phyloP scores from a whole-genome alignment of 2,329 filamentous ascomycete genomes.

The Cordyceps militaris region DNA sequence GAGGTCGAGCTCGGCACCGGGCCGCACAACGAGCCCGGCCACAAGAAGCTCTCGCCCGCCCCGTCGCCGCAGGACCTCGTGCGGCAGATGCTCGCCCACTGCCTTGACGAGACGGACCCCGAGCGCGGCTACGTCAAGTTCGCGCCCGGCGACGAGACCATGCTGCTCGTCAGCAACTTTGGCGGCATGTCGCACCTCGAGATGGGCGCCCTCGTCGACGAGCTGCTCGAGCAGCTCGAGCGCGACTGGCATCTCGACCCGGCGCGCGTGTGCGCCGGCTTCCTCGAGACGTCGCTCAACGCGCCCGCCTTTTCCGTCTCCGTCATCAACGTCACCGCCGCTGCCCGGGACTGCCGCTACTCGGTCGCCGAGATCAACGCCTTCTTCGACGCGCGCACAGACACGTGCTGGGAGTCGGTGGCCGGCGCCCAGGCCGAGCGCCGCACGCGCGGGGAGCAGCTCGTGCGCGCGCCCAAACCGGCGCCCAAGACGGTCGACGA shows the following conservation, averaged over 20 bases:
- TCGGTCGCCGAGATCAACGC: conserved; percentile 48
- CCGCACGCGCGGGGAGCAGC: conserved; percentile 34
- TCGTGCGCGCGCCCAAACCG: conserved; percentile 32
- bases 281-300: conserved; percentile 65
- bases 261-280: conserved; percentile 52
- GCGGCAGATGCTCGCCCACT: conserved; percentile 52
- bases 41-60: conserved; percentile 47
- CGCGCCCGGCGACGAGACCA: conserved; percentile 38
- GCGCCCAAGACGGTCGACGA: conserved; percentile 30
- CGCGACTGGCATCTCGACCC: conserved; percentile 41
- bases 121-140: conserved; percentile 45
- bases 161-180: conserved; percentile 52
- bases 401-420: conserved; percentile 48
- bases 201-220: conserved; percentile 46
- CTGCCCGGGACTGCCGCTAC: conserved; percentile 38
- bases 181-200: conserved; percentile 53
- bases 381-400: conserved; percentile 58
- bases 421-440: conserved; percentile 36
- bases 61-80: conserved; percentile 43
- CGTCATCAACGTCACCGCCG: conserved; percentile 50
- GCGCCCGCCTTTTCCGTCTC: conserved; percentile 65
- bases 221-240: conserved; percentile 44
- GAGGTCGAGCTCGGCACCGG: conserved; percentile 60
- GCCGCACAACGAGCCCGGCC: conserved; percentile 60
- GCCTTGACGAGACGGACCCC: conserved; percentile 48